Percentiles rank a stretch among this genome's conserved stretches.
Evolutionary conservation across 139 green algal genomes (phyloP).

Genomic region (Auxenochlorella pyrenoidosa): DNA sequence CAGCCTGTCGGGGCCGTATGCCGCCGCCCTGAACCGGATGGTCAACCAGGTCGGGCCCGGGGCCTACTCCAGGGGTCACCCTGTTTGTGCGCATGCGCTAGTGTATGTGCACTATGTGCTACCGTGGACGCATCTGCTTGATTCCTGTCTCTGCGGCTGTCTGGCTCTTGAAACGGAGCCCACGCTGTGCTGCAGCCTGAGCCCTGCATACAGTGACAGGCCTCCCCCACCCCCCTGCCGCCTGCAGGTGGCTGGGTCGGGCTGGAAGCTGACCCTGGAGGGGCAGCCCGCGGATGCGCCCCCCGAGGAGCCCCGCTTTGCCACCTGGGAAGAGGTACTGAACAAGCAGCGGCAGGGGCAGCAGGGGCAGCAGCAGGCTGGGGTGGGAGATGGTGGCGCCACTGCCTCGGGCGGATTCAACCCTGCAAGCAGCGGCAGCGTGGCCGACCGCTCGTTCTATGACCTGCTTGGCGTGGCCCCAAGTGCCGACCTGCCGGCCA

Average conservation of each 20-base stretch:
- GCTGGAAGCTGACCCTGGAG: conserved; percentile 48
- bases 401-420: background rate
- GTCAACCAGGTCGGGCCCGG: conserved; percentile 43
- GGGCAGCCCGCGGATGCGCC: conserved; percentile 9
- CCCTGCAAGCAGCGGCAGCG: background rate
- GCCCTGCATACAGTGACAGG: too few relatives aligned
- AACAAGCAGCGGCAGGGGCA: background rate
- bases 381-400: background rate
- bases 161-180: background rate
- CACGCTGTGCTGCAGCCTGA: background rate
- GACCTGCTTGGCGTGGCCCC: conserved; percentile 38
- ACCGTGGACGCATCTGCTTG: too few relatives aligned
- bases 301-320: conserved; percentile 46
- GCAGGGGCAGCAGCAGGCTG: background rate
- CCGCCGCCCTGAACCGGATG: conserved; percentile 41
- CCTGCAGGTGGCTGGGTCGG: conserved; percentile 46
- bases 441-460: background rate
- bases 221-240: background rate
- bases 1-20: conserved; percentile 29
- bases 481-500: conserved; percentile 50
- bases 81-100: too few relatives aligned
- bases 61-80: background rate
- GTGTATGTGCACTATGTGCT: too few relatives aligned
- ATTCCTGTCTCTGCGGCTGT: too few relatives aligned
- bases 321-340: conserved; percentile 53